These are phyloP conservation scores for Fusarium domesticum DNA, from an alignment of 2,329 filamentous ascomycete species.

Conservation along the genomic window DNA sequence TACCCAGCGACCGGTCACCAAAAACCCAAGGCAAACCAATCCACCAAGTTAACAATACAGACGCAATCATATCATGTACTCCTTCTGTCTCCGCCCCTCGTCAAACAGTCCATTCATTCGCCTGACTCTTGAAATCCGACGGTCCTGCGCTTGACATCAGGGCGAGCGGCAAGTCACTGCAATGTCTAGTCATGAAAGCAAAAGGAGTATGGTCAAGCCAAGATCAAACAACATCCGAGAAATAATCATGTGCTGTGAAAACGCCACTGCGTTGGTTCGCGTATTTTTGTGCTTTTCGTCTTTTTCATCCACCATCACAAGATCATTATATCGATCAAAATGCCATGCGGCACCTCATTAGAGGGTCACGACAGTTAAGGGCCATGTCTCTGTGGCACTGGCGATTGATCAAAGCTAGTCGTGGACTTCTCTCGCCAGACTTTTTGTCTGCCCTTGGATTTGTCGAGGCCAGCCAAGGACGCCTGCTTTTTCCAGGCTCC, in stretches of 20 bases:
- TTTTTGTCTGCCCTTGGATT: no score
- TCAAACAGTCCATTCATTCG: no score
- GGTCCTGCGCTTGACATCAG: slow-evolving; percentile 10
- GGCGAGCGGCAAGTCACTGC: slow-evolving; percentile 9
- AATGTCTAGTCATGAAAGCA: slow-evolving; percentile 17
- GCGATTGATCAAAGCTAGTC: no score
- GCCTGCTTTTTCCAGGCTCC: no score
- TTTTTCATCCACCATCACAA: slow-evolving; percentile 2
- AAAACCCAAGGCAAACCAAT: no score
- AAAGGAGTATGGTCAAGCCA: slow-evolving; percentile 11
- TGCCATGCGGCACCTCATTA: neutral
- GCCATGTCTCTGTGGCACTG: neutral
- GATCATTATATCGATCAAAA: neutral
- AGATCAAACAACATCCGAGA: slow-evolving; percentile 27
- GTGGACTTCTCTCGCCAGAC: no score
- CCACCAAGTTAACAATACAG: no score
- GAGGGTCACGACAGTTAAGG: neutral
- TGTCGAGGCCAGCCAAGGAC: no score
- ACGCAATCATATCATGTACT: no score
- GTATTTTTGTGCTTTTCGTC: slow-evolving; percentile 17
- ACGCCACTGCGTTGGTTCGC: slow-evolving; percentile 20
- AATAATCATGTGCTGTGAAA: slow-evolving; percentile 12
- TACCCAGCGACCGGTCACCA: no score
- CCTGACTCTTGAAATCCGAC: no score
- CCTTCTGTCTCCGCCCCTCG: no score